These are phyloP conservation scores for Fusarium brevicatenulatum DNA, from an alignment of 2,329 filamentous ascomycete genomes.

Conservation along the genomic window DNA sequence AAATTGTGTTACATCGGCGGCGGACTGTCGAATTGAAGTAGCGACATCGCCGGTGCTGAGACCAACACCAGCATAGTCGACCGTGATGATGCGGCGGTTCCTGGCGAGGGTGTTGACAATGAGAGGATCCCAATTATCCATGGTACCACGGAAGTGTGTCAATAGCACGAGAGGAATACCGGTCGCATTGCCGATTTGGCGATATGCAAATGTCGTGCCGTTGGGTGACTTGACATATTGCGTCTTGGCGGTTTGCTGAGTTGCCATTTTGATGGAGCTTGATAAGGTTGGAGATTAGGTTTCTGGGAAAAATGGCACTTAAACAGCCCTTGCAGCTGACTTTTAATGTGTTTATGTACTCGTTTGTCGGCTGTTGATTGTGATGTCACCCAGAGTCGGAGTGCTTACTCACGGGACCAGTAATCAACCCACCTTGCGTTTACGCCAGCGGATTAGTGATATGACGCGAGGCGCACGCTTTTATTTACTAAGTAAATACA, in stretches of 20 bases:
- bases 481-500: accelerated
- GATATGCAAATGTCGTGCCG: conserved; percentile 1
- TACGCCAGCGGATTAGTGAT: background rate
- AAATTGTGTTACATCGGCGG: conserved; percentile 2
- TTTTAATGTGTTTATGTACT: accelerated
- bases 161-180: background rate
- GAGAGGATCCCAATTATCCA: conserved; percentile 17
- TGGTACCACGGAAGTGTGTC: background rate
- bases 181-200: background rate
- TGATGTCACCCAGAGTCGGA: background rate
- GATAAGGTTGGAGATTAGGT: background rate
- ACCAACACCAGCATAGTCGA: conserved; percentile 9
- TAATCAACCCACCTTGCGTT: background rate
- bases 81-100: background rate
- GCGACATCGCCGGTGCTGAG: conserved; percentile 1
- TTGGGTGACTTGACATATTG: background rate
- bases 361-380: accelerated
- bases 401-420: background rate
- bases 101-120: background rate
- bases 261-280: background rate
- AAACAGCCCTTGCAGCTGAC: accelerated
- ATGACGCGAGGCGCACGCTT: accelerated
- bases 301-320: background rate
- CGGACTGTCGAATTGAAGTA: background rate
- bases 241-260: conserved; percentile 5